Percentiles rank a stretch among this genome's conserved stretches.
These are phyloP conservation scores for Heterobasidion annosum DNA, from an alignment of 1,284 basidiomycete species.

Conservation along the genomic window DNA sequence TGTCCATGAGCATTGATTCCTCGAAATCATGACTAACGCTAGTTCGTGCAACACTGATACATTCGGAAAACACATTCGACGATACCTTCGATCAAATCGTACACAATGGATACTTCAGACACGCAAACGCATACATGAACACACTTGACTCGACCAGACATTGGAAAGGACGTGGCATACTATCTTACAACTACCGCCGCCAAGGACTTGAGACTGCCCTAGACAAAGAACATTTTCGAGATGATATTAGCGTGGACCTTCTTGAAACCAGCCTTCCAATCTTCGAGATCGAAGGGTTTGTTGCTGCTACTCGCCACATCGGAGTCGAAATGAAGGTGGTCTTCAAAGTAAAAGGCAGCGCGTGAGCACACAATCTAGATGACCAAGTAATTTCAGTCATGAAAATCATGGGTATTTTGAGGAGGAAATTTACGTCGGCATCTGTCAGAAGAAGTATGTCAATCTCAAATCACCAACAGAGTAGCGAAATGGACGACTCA, in stretches of 20 bases:
- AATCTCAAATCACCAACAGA: background rate
- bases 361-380: slow-evolving; percentile 12
- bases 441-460: background rate
- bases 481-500: background rate
- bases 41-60: too few relatives aligned
- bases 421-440: background rate
- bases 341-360: slow-evolving; percentile 20
- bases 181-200: too few relatives aligned
- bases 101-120: too few relatives aligned
- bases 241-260: background rate
- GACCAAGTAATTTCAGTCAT: background rate
- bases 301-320: slow-evolving; percentile 14
- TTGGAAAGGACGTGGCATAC: too few relatives aligned
- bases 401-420: background rate
- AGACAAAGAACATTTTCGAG: slow-evolving; percentile 34
- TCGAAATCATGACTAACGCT: too few relatives aligned
- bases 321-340: slow-evolving; percentile 17
- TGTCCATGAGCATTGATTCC: too few relatives aligned
- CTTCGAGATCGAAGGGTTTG: slow-evolving; percentile 22
- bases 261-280: slow-evolving; percentile 23
- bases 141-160: too few relatives aligned
- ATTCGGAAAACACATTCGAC: too few relatives aligned
- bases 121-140: too few relatives aligned
- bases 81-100: too few relatives aligned
- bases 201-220: background rate